A percentile compares a stretch with the other conserved stretches of the same genome.
These are phyloP conservation scores for Exophiala alcalophila DNA, from an alignment of 2,329 filamentous ascomycete species.

Conservation along the genomic window DNA sequence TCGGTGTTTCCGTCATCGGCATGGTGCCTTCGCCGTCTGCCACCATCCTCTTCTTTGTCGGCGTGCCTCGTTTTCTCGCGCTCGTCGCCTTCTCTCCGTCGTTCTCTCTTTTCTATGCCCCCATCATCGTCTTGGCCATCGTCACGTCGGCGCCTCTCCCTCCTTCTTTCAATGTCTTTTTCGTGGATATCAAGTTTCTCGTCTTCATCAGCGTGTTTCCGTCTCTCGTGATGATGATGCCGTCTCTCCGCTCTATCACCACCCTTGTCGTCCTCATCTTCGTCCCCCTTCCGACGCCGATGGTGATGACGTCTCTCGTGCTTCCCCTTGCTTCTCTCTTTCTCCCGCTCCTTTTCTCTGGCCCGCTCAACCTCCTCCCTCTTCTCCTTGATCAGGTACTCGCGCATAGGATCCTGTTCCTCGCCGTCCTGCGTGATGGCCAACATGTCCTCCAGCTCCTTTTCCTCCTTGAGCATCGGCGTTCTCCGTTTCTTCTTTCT, in stretches of 20 bases:
- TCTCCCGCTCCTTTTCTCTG: constrained; percentile 51
- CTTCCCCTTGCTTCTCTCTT: too few species aligned
- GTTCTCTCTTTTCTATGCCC: not conserved
- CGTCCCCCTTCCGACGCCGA: constrained; percentile 24
- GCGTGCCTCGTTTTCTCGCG: constrained; percentile 1
- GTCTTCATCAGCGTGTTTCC: constrained; percentile 1
- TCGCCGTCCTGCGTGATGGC: constrained; percentile 64
- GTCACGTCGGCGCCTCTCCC: too few species aligned
- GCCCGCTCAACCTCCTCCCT: constrained; percentile 80
- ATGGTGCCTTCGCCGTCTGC: constrained; percentile 1
- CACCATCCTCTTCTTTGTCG: too few species aligned
- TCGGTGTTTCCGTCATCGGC: too few species aligned
- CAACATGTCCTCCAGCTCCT: constrained; percentile 71
- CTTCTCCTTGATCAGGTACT: constrained; percentile 84
- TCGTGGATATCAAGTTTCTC: constrained; percentile 1
- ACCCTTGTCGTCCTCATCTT: constrained; percentile 6
- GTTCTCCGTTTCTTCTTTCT: constrained; percentile 39
- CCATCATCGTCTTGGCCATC: not conserved
- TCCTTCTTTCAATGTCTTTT: constrained; percentile 2
- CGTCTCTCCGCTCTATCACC: constrained; percentile 7
- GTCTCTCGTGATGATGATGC: constrained; percentile 8
- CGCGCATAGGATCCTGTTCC: constrained; percentile 97
- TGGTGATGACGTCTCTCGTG: constrained; percentile 50
- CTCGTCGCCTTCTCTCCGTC: constrained; percentile 7
- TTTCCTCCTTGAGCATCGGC: constrained; percentile 71